Conservation (phyloP, 1,139 yeast genomes). For the Taphrina populina region DNA sequence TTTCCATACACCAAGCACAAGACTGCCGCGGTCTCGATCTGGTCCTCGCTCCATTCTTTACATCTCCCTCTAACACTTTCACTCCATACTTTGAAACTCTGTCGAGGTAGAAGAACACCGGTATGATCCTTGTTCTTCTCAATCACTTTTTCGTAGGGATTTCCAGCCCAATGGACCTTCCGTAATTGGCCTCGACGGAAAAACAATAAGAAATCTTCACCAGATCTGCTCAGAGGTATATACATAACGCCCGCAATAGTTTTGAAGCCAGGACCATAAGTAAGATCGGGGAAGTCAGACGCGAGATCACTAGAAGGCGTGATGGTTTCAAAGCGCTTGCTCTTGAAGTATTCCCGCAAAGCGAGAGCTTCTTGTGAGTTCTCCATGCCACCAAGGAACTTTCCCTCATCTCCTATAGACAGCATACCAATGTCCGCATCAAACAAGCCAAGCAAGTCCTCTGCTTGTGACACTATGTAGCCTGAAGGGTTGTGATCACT, state of each 20-base stretch:
- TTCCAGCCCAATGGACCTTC: constrained; percentile 34
- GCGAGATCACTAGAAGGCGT: constrained; percentile 22
- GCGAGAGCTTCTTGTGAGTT: constrained; percentile 29
- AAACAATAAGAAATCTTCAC: constrained; percentile 30
- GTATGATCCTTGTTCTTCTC: constrained; percentile 12
- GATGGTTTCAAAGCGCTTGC: constrained; percentile 22
- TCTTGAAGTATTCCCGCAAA: constrained; percentile 24
- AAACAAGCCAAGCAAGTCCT: constrained; percentile 30
- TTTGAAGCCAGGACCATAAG: constrained; percentile 24
- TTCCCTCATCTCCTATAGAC: constrained; percentile 32
- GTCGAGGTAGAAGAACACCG: constrained; percentile 27
- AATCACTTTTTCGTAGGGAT: constrained; percentile 33
- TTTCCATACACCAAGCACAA: constrained; percentile 29
- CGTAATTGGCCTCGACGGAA: constrained; percentile 29
- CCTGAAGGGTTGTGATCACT: constrained; percentile 24
- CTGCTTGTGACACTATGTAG: constrained; percentile 30
- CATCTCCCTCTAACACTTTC: constrained; percentile 31
- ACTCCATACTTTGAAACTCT: constrained; percentile 32
- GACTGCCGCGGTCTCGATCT: constrained; percentile 32
- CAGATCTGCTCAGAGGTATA: constrained; percentile 25
- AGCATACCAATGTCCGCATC: constrained; percentile 32
- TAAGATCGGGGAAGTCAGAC: constrained; percentile 29
- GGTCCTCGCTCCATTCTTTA: constrained; percentile 32
- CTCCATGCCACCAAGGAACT: constrained; percentile 23
- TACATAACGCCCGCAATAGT: constrained; percentile 30